A percentile compares a stretch with the other conserved stretches of the same genome.
Conservation (phyloP, 176 grass and related monocot species). For the Aegilops sharonensis region DNA sequence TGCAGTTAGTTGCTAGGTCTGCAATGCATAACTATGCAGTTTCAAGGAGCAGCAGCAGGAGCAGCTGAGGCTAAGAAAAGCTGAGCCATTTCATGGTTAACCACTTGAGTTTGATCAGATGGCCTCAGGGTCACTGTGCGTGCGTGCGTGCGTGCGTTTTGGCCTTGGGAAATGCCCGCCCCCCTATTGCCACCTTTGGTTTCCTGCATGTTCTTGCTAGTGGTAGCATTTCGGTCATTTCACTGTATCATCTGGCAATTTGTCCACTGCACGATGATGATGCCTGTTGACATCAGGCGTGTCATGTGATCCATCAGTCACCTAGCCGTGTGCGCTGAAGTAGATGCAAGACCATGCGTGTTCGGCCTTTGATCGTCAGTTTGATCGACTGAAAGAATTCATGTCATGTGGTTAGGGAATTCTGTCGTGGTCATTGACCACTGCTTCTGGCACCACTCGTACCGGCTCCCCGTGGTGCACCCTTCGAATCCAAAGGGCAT, state of each 20-base stretch:
- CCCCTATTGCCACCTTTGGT: neutral
- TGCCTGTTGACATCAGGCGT: neutral
- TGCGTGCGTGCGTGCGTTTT: neutral
- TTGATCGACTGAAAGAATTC: neutral
- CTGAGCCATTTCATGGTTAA: slow-evolving; percentile 24
- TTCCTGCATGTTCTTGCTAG: neutral
- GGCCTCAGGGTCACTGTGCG: neutral
- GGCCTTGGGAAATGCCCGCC: slow-evolving; percentile 20
- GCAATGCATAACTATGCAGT: neutral
- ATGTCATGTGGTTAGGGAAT: neutral
- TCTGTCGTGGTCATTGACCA: neutral
- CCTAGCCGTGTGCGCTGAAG: neutral
- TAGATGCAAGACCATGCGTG: neutral
- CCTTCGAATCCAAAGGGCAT: neutral
- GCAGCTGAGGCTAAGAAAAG: neutral
- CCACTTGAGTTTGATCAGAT: slow-evolving; percentile 31
- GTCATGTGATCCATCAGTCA: neutral
- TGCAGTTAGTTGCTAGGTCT: slow-evolving; percentile 11
- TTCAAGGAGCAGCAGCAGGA: neutral
- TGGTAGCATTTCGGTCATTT: neutral
- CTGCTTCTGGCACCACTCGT: neutral
- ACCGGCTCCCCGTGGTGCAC: neutral
- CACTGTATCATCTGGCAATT: neutral
- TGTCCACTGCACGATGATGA: neutral
- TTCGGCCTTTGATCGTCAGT: neutral